Conservation (phyloP, 495 filamentous ascomycete genomes). For the Trichoderma asperelloides region DNA sequence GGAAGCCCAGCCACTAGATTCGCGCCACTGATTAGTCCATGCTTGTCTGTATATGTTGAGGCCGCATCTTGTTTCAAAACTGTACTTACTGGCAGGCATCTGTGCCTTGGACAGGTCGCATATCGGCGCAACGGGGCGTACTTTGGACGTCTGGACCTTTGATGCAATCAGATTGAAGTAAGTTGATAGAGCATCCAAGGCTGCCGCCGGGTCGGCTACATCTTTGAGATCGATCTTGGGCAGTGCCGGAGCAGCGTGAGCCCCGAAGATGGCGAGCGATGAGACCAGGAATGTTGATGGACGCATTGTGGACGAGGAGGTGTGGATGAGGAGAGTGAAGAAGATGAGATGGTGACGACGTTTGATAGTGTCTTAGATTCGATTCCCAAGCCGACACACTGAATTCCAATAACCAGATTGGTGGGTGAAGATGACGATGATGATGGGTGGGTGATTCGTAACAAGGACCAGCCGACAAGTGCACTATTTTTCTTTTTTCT, state of each 20-base stretch:
- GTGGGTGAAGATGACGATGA: background rate
- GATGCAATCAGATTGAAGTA: conserved; percentile 46
- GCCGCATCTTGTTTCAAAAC: background rate
- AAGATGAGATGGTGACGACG: conserved; percentile 6
- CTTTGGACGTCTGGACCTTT: conserved; percentile 35
- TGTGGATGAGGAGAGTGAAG: conserved; percentile 6
- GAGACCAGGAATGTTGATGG: conserved; percentile 35
- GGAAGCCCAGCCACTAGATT: conserved; percentile 32
- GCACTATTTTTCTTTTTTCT: background rate
- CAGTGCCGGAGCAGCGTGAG: conserved; percentile 38
- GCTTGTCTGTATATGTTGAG: conserved; percentile 27
- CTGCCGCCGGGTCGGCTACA: conserved; percentile 24
- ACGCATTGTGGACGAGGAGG: conserved; percentile 29
- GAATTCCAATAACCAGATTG: conserved; percentile 2
- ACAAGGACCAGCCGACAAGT: background rate
- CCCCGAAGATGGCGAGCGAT: conserved; percentile 33
- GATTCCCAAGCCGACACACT: background rate
- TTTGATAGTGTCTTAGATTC: background rate
- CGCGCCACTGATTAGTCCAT: conserved; percentile 14
- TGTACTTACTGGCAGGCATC: conserved; percentile 35
- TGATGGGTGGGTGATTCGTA: background rate
- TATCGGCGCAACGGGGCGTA: conserved; percentile 27
- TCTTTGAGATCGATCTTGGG: conserved; percentile 27
- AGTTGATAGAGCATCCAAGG: conserved; percentile 33
- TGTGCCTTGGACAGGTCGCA: conserved; percentile 44